Conservation (phyloP, 176 grass and related monocot species). For the Musa acuminata region DNA sequence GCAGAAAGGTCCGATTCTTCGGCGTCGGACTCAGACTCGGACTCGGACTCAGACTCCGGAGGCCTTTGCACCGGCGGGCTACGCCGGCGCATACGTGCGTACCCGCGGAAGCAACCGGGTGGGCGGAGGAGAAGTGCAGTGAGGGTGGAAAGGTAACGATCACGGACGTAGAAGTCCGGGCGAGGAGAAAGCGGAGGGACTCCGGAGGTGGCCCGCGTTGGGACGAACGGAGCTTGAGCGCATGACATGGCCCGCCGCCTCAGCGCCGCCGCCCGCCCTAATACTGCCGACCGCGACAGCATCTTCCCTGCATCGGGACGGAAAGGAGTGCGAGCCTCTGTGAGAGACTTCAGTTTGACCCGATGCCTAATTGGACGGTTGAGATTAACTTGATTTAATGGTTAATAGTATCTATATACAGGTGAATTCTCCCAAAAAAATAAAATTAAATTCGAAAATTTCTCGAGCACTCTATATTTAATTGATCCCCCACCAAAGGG, state of each 20-base stretch:
- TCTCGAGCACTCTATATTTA: no score
- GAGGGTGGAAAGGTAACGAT: neutral
- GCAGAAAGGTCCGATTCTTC: neutral
- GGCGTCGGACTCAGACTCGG: neutral
- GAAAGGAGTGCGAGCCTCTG: no score
- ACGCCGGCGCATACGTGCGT: neutral
- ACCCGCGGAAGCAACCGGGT: neutral
- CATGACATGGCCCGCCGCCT: neutral
- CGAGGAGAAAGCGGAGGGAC: neutral
- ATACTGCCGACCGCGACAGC: no score
- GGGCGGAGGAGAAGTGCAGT: neutral
- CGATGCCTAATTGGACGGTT: no score
- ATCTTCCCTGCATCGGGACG: no score
- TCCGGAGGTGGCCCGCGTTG: neutral
- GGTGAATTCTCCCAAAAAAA: no score
- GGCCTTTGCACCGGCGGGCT: neutral
- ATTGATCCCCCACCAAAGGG: no score
- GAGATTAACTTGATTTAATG: no score
- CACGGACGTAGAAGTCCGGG: neutral
- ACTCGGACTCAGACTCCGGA: neutral
- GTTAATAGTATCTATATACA: no score
- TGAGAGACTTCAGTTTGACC: no score
- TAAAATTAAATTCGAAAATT: no score
- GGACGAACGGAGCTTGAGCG: neutral
- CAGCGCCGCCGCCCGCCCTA: neutral